Evolutionary conservation across 106 monocot genomes (phyloP).

Genomic region (Phalaenopsis aphrodite): DNA sequence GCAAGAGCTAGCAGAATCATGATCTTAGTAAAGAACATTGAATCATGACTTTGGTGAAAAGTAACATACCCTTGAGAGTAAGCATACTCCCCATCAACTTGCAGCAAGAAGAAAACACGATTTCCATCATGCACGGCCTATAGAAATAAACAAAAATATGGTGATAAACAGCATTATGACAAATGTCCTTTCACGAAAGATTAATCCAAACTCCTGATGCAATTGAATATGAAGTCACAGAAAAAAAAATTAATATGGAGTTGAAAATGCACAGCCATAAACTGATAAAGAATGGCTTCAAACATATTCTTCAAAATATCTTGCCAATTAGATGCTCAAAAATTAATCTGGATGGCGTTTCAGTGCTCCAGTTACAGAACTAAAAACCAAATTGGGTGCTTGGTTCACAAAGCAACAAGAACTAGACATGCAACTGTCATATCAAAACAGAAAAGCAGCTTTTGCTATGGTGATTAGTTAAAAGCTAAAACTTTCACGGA

Average conservation of each 20-base stretch:
- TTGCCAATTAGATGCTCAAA: not conserved
- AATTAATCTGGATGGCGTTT: not conserved
- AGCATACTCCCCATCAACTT: conserved; percentile 81
- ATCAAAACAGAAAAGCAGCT: not conserved
- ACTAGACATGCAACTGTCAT: not conserved
- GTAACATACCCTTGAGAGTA: conserved; percentile 60
- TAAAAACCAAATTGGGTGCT: not conserved
- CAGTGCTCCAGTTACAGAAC: not conserved
- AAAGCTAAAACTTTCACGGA: not conserved
- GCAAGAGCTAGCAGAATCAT: not conserved
- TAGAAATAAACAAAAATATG: not conserved
- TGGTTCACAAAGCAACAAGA: not conserved
- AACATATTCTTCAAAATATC: not conserved
- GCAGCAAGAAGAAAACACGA: conserved; percentile 67
- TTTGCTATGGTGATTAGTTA: not conserved
- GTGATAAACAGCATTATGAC: not conserved
- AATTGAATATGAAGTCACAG: not conserved
- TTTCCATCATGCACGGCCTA: conserved; percentile 81
- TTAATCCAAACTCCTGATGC: not conserved
- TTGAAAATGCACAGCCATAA: not conserved
- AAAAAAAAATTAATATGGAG: not conserved
- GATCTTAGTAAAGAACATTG: conserved; percentile 1
- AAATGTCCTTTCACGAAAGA: not conserved
- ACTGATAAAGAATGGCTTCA: not conserved
- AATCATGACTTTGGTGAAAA: not conserved